These are phyloP conservation scores for Dysphania ambrosioides DNA, from an alignment of 148 eudicot species.

Conservation along the genomic window DNA sequence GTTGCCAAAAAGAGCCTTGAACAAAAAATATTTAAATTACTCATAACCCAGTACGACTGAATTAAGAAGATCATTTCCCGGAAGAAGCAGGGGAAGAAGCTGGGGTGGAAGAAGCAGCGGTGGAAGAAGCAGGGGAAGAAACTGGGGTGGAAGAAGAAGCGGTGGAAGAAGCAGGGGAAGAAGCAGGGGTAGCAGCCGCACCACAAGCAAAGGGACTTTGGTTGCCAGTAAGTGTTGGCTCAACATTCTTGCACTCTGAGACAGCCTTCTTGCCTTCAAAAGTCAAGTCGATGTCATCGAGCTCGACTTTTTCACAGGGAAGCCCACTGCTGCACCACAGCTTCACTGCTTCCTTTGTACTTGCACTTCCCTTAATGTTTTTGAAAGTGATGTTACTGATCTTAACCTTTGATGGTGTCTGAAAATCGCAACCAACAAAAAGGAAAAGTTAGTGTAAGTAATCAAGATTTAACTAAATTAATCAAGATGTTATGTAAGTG, in stretches of 20 bases:
- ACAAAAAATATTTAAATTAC: no score
- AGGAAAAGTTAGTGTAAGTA: not conserved
- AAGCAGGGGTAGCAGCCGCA: no score
- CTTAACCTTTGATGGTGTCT: conserved; percentile 46
- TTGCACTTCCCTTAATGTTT: conserved; percentile 42
- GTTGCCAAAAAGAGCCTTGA: no score
- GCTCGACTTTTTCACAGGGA: conserved; percentile 41
- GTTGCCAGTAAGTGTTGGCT: conserved; percentile 32
- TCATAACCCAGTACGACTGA: no score
- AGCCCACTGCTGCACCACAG: conserved; percentile 36
- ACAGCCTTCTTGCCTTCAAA: conserved; percentile 33
- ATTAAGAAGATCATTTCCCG: no score
- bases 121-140: no score
- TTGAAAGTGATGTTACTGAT: conserved; percentile 44
- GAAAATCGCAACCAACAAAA: not conserved
- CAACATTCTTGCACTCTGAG: conserved; percentile 38
- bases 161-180: no score
- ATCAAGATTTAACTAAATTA: not conserved
- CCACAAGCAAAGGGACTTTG: no score
- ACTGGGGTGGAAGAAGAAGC: no score
- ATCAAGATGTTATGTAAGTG: not conserved
- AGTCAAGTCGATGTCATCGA: conserved; percentile 42
- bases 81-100: no score
- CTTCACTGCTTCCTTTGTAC: conserved; percentile 30
- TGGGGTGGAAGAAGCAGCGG: no score